Conservation (phyloP, 2,329 filamentous ascomycete genomes). For the Colletotrichum coccodes region DNA sequence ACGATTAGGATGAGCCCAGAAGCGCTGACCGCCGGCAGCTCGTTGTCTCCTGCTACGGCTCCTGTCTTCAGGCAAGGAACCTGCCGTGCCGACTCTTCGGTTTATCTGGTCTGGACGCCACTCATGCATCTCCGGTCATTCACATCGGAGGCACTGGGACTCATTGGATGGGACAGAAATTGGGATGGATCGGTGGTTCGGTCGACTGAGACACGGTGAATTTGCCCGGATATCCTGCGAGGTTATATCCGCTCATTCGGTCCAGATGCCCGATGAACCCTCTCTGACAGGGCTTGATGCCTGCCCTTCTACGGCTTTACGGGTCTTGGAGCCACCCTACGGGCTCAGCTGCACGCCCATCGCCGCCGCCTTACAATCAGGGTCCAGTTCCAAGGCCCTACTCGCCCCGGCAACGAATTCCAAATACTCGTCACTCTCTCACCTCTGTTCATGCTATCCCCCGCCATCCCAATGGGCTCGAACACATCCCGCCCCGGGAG, state of each 20-base stretch:
- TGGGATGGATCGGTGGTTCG: conserved; percentile 9
- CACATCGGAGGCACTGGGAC: not conserved
- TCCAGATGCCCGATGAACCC: not conserved
- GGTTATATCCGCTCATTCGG: not conserved
- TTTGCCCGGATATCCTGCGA: conserved; percentile 1
- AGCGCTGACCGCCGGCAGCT: not conserved
- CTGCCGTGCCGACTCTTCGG: not conserved
- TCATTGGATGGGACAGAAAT: conserved; percentile 1
- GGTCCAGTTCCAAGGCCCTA: not conserved
- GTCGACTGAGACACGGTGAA: conserved; percentile 25
- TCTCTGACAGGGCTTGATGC: not conserved
- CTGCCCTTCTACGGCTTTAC: not conserved
- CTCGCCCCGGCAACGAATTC: conserved; percentile 3
- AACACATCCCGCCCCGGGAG: not conserved
- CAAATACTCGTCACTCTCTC: conserved; percentile 8
- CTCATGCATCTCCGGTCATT: not conserved
- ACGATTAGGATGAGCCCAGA: not conserved
- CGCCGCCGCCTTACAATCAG: not conserved
- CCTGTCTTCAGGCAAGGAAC: not conserved
- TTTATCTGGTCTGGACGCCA: not conserved
- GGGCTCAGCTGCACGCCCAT: not conserved
- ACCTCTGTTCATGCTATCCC: not conserved
- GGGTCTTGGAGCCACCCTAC: not conserved
- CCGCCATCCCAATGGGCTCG: not conserved
- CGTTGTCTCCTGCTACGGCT: not conserved